These are phyloP conservation scores for Aspergillus latus DNA, from an alignment of 2,329 filamentous ascomycete genomes.

Conservation along the genomic window DNA sequence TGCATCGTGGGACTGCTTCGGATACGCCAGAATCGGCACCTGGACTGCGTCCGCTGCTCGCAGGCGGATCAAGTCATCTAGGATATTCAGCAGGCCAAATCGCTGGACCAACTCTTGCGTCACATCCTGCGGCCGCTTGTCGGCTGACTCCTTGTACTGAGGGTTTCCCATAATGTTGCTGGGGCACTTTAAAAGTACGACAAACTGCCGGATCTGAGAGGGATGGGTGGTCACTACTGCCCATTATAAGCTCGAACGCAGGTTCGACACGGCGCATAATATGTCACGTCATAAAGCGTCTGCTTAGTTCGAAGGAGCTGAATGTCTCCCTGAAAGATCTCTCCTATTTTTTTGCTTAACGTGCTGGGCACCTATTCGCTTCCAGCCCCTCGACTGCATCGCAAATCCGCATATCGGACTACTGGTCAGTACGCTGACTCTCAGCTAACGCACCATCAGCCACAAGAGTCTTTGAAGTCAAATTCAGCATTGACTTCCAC, in stretches of 20 bases:
- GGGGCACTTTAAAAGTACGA: neutral
- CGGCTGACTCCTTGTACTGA: constrained; percentile 15
- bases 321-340: neutral
- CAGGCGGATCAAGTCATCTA: constrained; percentile 46
- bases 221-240: neutral
- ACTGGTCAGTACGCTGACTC: neutral
- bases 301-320: no score
- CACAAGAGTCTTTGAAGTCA: no score
- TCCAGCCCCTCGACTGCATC: neutral
- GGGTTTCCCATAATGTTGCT: constrained; percentile 20
- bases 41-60: constrained; percentile 42
- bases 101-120: constrained; percentile 25
- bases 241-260: neutral
- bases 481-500: no score
- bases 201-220: neutral
- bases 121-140: neutral
- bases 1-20: constrained; percentile 30
- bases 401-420: neutral
- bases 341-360: neutral
- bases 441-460: neutral
- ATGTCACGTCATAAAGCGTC: neutral
- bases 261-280: neutral
- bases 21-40: constrained; percentile 45
- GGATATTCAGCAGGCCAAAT: constrained; percentile 42
- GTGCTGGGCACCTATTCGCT: neutral